Evolutionary conservation across 306 rosid genomes (phyloP), one percentile per base, ranked within the genome.

Genomic region (Begonia fuchsioides): DNA sequence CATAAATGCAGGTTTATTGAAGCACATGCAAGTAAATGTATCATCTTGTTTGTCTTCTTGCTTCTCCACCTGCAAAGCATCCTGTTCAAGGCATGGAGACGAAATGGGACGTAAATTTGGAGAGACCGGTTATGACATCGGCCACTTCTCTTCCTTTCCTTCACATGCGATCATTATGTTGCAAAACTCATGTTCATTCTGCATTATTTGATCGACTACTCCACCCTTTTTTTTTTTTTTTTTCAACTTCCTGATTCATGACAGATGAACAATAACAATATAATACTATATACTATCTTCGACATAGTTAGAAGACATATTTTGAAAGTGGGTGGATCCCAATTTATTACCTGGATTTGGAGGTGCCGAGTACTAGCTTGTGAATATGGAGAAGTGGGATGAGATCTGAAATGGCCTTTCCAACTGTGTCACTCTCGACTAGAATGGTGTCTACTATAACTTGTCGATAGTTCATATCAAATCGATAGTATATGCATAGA

Each of bases 361-460:
- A 62, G 49, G 71, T 67, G 69, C 94, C 96, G 45, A 87, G 52
- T 0, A 87, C 79, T 16, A 83, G 71, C 32, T 56, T 83, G 54
- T 39, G 65, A 12, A 87, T 60, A 58, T 87, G 71, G 62, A 76
- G 74, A 60, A 70, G 60, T 13, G 77, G 80, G 60, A 77, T 61
- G 1, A 77, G 71, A 17, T 83, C 82, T 1, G 72, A 52, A 44
- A 87, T 62, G 5, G 94, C 93, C 72, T 70, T 77, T 16, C 77
- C 70, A 53, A 69, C 66, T 43, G 64, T 43, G 53, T 75, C 87
- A 71, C 82, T 77, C 75, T 82, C 96, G 48, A 80, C 63, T 11
- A 75, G 61, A 47, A 77, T 62, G 13, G 79, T 71, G 32, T 87
- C 94, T 60, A 74, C 87, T 69, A 75, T 67, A 49, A 80, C 93